These are phyloP conservation scores for Aspergillus clavatus DNA, from an alignment of 2,329 filamentous ascomycete genomes.

Conservation along the genomic window DNA sequence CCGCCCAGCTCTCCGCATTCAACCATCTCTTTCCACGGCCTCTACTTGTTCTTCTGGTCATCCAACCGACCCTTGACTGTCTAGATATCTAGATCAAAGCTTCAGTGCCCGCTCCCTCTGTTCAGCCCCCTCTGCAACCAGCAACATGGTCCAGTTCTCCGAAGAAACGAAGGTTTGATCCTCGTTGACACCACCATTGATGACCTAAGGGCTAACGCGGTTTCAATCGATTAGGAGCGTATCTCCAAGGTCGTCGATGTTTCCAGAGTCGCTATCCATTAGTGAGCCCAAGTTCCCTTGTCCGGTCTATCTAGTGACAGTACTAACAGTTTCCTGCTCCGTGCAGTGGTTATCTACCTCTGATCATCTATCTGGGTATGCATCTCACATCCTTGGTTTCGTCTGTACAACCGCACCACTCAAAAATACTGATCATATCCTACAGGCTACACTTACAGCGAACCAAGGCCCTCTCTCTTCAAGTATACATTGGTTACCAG, in stretches of 20 bases:
- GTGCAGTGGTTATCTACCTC: slow-evolving; percentile 81
- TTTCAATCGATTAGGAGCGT: slow-evolving; percentile 65
- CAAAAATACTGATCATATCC: slow-evolving; percentile 14
- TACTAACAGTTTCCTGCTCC: slow-evolving; percentile 16
- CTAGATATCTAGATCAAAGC: neutral
- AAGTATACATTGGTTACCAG: slow-evolving; percentile 50
- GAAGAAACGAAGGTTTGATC: slow-evolving; percentile 86
- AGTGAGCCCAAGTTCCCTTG: slow-evolving; percentile 55
- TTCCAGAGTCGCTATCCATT: slow-evolving; percentile 89
- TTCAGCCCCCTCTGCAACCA: neutral
- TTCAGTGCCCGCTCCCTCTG: neutral
- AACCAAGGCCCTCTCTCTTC: slow-evolving; percentile 77
- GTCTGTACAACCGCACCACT: slow-evolving; percentile 3
- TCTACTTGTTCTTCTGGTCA: slow-evolving; percentile 1
- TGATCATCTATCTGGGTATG: slow-evolving; percentile 94
- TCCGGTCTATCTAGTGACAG: slow-evolving; percentile 1
- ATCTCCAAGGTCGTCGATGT: slow-evolving; percentile 95
- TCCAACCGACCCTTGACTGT: neutral
- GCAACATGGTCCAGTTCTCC: slow-evolving; percentile 62
- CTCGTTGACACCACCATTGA: slow-evolving; percentile 3
- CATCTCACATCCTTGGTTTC: slow-evolving; percentile 6
- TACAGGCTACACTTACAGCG: slow-evolving; percentile 86
- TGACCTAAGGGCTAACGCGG: neutral
- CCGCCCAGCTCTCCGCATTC: slow-evolving; percentile 14
- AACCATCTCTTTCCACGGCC: slow-evolving; percentile 2